These are phyloP conservation scores for Lumnitzera littorea DNA, from an alignment of 345 rosid genomes.

Conservation along the genomic window DNA sequence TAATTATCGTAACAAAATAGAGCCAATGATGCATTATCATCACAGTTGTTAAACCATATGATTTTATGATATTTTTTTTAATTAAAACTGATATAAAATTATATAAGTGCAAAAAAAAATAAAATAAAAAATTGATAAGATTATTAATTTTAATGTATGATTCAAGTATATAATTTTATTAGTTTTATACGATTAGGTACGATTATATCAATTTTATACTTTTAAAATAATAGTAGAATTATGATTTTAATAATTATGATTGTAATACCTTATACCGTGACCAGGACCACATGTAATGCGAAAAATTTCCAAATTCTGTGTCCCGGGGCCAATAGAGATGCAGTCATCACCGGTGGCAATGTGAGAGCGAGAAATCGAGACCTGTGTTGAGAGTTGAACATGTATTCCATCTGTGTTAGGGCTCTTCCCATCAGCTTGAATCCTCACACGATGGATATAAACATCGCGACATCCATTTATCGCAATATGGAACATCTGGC, in stretches of 20 bases:
- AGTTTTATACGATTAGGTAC: no score
- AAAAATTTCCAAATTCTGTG: conserved; percentile 11
- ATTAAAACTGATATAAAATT: no score
- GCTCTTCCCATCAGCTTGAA: conserved; percentile 14
- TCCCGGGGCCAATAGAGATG: conserved; percentile 26
- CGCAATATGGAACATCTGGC: conserved; percentile 19
- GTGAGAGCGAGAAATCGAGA: conserved; percentile 4
- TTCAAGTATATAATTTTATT: no score
- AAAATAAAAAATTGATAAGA: no score
- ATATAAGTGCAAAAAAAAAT: no score
- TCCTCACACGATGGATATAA: neutral
- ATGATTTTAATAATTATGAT: neutral
- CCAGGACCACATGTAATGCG: conserved; percentile 22
- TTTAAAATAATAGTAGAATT: no score
- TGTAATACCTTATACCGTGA: conserved; percentile 21
- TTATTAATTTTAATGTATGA: no score
- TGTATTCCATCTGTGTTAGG: conserved; percentile 28
- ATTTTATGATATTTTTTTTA: no score
- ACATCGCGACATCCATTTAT: conserved; percentile 16
- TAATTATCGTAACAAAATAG: neutral
- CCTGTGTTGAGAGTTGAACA: conserved; percentile 11
- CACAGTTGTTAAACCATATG: no score
- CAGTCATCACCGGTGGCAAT: conserved; percentile 25
- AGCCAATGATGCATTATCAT: no score
- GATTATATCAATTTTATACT: no score